A percentile compares a stretch with the other conserved stretches of the same genome.
Conservation (phyloP, 1,284 basidiomycete species). For the Ganoderma multipileum region DNA sequence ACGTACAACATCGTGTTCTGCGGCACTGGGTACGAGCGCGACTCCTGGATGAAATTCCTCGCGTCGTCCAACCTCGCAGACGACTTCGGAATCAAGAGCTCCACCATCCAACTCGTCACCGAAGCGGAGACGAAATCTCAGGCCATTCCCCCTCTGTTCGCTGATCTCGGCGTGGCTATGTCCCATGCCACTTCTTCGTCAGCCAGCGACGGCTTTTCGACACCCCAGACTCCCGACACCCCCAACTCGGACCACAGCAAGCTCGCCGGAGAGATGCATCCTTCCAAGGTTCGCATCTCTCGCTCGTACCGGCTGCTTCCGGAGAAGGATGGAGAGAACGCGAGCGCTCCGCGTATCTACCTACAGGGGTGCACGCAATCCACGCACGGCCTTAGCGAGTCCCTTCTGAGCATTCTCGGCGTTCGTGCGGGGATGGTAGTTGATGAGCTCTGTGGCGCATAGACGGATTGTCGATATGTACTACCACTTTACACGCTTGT, state of each 20-base stretch:
- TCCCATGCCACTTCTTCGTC: conserved; percentile 21
- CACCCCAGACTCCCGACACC: conserved; percentile 29
- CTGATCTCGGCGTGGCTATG: conserved; percentile 22
- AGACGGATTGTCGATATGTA: background rate
- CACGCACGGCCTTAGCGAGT: conserved; percentile 66
- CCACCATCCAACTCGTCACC: conserved; percentile 35
- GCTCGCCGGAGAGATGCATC: conserved; percentile 30
- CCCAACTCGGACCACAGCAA: conserved; percentile 29
- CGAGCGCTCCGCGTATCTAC: conserved; percentile 54
- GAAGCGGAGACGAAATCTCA: conserved; percentile 30
- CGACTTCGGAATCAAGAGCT: conserved; percentile 47
- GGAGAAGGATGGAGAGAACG: conserved; percentile 17
- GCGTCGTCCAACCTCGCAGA: conserved; percentile 51
- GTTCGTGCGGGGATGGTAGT: conserved; percentile 58
- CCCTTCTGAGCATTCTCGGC: conserved; percentile 58
- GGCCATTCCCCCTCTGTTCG: conserved; percentile 24
- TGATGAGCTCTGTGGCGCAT: conserved; percentile 42
- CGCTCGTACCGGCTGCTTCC: conserved; percentile 55
- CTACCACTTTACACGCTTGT: background rate
- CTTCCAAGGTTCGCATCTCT: conserved; percentile 49
- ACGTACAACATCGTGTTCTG: conserved; percentile 61
- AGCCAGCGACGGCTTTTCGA: conserved; percentile 26
- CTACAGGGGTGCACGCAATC: conserved; percentile 63
- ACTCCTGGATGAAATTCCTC: conserved; percentile 55
- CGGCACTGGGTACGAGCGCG: conserved; percentile 64